These are phyloP conservation scores for Kodamaea kaohsiungensis DNA, from an alignment of 805 yeast genomes.

Conservation along the genomic window DNA sequence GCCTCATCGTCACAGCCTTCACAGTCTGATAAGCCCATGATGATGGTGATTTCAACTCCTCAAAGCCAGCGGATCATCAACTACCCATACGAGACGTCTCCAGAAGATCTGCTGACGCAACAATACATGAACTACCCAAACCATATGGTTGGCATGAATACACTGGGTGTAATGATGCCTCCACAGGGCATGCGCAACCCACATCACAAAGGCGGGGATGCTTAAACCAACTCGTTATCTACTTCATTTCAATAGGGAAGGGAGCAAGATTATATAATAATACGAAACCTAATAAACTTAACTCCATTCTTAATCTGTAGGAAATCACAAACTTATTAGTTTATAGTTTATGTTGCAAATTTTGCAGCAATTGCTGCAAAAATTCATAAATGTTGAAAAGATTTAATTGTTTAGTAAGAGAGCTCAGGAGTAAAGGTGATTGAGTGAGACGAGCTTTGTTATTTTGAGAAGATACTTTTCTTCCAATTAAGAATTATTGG, in stretches of 20 bases:
- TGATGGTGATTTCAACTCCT: conserved; percentile 48
- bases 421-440: no score
- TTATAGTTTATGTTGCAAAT: no score
- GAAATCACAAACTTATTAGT: no score
- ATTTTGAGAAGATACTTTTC: no score
- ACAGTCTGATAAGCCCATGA: conserved; percentile 10
- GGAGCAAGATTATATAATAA: not conserved
- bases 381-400: not conserved
- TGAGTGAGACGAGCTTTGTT: no score
- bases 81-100: conserved; percentile 24
- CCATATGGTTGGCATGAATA: conserved; percentile 4
- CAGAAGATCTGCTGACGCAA: not conserved
- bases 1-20: conserved; percentile 12
- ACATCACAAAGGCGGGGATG: not conserved
- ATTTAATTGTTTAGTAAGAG: no score
- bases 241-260: not conserved
- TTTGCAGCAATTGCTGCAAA: not conserved
- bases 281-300: not conserved
- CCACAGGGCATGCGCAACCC: conserved; percentile 3
- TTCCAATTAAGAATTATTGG: no score
- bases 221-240: not conserved
- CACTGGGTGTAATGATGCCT: conserved; percentile 11
- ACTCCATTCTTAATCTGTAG: not conserved
- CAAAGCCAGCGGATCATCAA: conserved; percentile 34
- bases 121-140: conserved; percentile 2